Percentiles rank a stretch among this genome's conserved stretches.
phyloP scores from a whole-genome alignment of 331 rosid genomes.

The Pyrus hybrid region DNA sequence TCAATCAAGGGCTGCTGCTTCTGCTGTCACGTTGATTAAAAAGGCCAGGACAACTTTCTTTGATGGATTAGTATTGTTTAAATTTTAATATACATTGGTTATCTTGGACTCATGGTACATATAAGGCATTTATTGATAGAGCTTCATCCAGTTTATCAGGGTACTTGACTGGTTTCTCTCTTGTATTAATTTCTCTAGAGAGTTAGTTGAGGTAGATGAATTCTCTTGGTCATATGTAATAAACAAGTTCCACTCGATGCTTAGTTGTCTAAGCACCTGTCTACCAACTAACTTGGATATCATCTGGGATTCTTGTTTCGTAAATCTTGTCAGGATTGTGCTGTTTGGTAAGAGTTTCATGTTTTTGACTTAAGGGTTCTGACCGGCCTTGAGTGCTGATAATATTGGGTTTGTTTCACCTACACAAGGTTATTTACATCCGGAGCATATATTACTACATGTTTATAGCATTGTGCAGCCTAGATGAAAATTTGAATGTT shows the following conservation, averaged over 20 bases:
- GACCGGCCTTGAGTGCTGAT: not conserved
- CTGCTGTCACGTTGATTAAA: slow-evolving; percentile 54
- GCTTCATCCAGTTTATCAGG: not conserved
- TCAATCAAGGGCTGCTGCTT: slow-evolving; percentile 39
- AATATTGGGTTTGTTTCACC: not conserved
- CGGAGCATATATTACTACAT: not conserved
- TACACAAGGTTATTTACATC: not conserved
- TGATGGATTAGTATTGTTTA: not conserved
- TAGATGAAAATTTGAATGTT: not conserved
- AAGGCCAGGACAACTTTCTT: slow-evolving; percentile 46
- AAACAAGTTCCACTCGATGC: not conserved
- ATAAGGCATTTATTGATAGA: not conserved
- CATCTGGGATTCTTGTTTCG: not conserved
- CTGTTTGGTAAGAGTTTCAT: not conserved
- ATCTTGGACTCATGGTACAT: not conserved
- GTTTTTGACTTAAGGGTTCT: not conserved
- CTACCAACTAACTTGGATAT: no score
- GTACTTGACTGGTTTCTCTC: not conserved
- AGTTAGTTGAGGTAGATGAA: not conserved
- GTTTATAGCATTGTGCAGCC: not conserved
- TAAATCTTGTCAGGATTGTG: not conserved
- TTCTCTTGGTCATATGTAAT: not conserved
- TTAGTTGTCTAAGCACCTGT: not conserved
- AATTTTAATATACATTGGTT: not conserved
- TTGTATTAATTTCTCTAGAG: not conserved